Conservation (phyloP, 2,329 filamentous ascomycete species). For the Calonectria henricotiae region DNA sequence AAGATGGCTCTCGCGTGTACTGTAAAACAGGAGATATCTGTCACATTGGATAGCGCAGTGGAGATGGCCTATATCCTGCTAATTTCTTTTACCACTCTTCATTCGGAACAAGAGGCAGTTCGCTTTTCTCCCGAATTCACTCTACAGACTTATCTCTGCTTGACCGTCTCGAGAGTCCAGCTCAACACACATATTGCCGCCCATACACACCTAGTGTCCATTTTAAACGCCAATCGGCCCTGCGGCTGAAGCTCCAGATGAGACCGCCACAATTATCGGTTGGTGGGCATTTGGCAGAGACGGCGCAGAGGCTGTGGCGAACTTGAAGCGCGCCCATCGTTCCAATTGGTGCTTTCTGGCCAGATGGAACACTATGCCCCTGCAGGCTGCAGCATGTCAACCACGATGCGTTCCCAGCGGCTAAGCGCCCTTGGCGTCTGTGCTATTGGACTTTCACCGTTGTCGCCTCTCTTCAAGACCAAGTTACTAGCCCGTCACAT, state of each 20-base stretch:
- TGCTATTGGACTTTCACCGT: neutral
- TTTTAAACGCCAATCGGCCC: neutral
- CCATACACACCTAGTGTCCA: neutral
- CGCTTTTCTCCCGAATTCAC: neutral
- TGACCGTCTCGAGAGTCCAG: neutral
- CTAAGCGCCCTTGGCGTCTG: slow-evolving; percentile 14
- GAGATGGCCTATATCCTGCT: neutral
- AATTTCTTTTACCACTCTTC: slow-evolving; percentile 1
- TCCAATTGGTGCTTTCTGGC: neutral
- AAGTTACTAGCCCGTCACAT: neutral
- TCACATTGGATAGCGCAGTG: slow-evolving; percentile 6
- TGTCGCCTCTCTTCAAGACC: neutral
- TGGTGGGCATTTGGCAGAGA: neutral
- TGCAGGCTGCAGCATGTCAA: neutral
- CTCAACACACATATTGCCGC: no score
- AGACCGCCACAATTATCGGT: slow-evolving; percentile 5
- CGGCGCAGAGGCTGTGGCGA: neutral
- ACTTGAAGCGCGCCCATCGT: neutral
- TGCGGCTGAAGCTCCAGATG: slow-evolving; percentile 3
- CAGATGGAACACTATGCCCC: neutral
- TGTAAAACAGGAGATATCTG: neutral
- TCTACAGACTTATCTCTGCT: neutral
- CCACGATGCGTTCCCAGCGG: neutral
- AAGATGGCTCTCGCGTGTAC: neutral
- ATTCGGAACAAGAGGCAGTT: neutral